Evolutionary conservation across 345 rosid genomes (phyloP), one percentile per base, ranked within the genome.

Genomic region (Rhodamnia argentea): DNA sequence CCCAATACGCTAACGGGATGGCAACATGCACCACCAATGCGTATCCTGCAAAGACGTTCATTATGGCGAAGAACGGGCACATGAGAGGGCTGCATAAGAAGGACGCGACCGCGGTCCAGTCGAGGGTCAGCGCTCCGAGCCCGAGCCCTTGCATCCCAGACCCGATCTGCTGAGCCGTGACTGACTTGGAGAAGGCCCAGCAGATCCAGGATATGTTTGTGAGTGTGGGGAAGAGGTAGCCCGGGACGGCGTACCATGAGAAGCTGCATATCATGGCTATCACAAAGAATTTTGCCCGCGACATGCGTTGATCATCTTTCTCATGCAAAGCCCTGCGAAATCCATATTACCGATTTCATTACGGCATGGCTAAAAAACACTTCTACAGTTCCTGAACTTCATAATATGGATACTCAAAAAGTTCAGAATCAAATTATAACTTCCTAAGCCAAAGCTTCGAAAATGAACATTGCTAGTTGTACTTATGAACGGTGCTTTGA

Each of bases 101-200:
- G 50, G 88, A 83, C 12, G 88, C 83, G 27, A 83, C 88, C 18
- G 24, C 88, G 6, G 58, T 55, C 88, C 86, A 83, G 42, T 86
- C 88, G 5, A 86, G 83, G 5, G 88, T 86, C 11, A 84, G 42
- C 18, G 88, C 85, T 50, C 88, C 88, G 37, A 86, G 29, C 16
- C 88, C 88, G 22, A 86, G 88, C 37, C 88, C 88, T 9, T 55
- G 14, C 88, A 83, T 86, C 56, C 88, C 88, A 1, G 88, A 86
- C 22, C 88, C 88, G 4, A 86, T 54, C 59, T 86, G 88, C 50
- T 86, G 88, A 20, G 88, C 88, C 3, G 86, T 86, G 70, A 87
- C 88, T 1, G 88, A 87, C 52, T 84, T 87, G 6, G 88, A 84
- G 56, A 87, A 87, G 29, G 37, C 54, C 88, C 88, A 87, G 22